Evolutionary conservation across 2,329 filamentous ascomycete genomes (phyloP).

Genomic region (Fusarium buharicum): DNA sequence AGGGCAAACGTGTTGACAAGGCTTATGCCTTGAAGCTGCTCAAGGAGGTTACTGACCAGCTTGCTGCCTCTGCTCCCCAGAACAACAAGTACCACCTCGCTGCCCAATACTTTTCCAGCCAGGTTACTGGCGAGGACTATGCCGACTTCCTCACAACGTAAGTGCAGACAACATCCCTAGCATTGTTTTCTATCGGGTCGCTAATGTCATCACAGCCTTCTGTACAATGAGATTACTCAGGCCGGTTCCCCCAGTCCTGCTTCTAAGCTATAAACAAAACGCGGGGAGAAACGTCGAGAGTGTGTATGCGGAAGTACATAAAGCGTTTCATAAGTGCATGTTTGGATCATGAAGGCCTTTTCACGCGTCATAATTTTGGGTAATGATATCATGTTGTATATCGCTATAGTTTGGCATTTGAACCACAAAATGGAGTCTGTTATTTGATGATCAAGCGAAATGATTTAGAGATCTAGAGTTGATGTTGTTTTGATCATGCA

Average conservation of each 20-base stretch:
- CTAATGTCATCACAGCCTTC: conserved; percentile 63
- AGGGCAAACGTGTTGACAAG: conserved; percentile 95
- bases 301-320: conserved; percentile 11
- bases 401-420: conserved; percentile 10
- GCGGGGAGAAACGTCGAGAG: conserved; percentile 13
- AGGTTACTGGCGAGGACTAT: conserved; percentile 97
- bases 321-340: conserved; percentile 35
- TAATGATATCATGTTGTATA: conserved; percentile 34
- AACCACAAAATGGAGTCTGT: conserved; percentile 19
- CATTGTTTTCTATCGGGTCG: neutral
- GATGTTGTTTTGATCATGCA: too few relatives aligned
- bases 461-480: neutral
- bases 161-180: conserved; percentile 50
- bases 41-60: conserved; percentile 82
- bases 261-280: conserved; percentile 66
- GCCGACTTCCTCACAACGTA: conserved; percentile 92
- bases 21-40: conserved; percentile 87
- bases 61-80: conserved; percentile 78
- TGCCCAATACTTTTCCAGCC: conserved; percentile 89
- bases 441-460: neutral
- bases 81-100: conserved; percentile 94
- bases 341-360: conserved; percentile 15
- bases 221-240: conserved; percentile 89
- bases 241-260: conserved; percentile 70
- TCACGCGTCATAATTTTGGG: conserved; percentile 13